Conservation (phyloP, 2,329 filamentous ascomycete genomes). For the Xylariaceae sp. region DNA sequence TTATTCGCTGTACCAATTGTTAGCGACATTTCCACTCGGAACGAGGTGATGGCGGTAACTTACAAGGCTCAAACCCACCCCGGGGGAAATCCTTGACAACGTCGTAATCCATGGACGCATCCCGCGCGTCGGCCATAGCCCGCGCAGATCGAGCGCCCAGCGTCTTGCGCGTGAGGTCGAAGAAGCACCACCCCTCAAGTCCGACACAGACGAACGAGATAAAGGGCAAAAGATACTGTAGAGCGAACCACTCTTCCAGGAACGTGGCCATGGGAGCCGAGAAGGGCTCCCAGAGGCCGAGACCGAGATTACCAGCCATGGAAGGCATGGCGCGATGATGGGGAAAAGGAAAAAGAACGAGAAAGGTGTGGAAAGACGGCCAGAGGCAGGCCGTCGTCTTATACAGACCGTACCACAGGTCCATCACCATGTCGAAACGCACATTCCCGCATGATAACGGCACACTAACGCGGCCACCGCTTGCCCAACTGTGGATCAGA, state of each 20-base stretch:
- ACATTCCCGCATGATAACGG: background rate
- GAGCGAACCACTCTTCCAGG: conserved; percentile 19
- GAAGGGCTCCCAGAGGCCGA: conserved; percentile 15
- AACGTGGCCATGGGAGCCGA: conserved; percentile 13
- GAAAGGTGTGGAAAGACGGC: no score
- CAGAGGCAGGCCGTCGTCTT: background rate
- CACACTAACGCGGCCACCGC: conserved; percentile 8
- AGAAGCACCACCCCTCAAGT: conserved; percentile 24
- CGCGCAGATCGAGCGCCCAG: conserved; percentile 20
- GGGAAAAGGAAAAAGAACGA: background rate
- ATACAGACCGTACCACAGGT: background rate
- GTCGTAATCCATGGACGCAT: conserved; percentile 19
- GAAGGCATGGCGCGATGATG: conserved; percentile 19
- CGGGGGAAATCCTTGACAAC: conserved; percentile 21
- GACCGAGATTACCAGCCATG: conserved; percentile 21
- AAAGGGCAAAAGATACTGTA: conserved; percentile 20
- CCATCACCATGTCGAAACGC: background rate
- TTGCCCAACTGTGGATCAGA: conserved; percentile 13
- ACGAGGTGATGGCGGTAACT: background rate
- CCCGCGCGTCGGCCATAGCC: conserved; percentile 17
- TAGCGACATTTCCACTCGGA: background rate
- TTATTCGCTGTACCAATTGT: conserved; percentile 17
- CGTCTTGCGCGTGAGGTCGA: conserved; percentile 24
- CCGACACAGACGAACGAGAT: conserved; percentile 25
- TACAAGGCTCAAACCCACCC: conserved; percentile 23